Conservation (phyloP, 805 yeast species). For the Yarrowia sp. region DNA sequence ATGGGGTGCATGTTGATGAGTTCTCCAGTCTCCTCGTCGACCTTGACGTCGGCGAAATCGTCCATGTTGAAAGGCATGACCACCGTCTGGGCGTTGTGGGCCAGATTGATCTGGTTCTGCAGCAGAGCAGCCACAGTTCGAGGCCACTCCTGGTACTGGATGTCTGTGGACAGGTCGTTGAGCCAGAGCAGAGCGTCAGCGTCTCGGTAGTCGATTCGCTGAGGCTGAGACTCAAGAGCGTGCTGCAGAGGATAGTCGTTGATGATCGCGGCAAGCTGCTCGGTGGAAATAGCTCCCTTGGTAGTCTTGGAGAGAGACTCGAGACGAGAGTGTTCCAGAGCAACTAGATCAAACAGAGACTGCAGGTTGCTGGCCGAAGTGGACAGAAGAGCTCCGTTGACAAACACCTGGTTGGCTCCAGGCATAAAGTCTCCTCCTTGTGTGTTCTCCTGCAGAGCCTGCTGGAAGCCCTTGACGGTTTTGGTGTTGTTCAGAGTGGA, state of each 20-base stretch:
- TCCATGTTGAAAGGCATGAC: constrained; percentile 66
- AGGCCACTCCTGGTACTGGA: constrained; percentile 48
- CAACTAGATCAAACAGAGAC: constrained; percentile 39
- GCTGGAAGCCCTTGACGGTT: not conserved
- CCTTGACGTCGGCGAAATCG: constrained; percentile 49
- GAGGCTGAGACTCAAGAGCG: not conserved
- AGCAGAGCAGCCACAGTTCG: constrained; percentile 39
- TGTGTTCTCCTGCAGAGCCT: constrained; percentile 29
- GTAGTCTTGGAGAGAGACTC: not conserved
- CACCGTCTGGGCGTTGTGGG: constrained; percentile 71
- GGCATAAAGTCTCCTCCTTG: constrained; percentile 27
- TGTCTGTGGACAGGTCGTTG: constrained; percentile 71
- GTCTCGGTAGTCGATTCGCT: constrained; percentile 21
- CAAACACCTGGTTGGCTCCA: constrained; percentile 44
- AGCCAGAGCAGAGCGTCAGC: constrained; percentile 48
- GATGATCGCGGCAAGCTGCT: not conserved
- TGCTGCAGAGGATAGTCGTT: constrained; percentile 9
- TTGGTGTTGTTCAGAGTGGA: constrained; percentile 38
- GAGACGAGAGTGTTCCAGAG: constrained; percentile 38
- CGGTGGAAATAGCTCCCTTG: not conserved
- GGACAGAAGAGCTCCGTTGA: constrained; percentile 67
- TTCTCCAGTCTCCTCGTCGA: constrained; percentile 30
- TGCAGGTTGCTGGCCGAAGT: constrained; percentile 40
- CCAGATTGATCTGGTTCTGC: constrained; percentile 36
- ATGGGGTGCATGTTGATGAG: not conserved